Evolutionary conservation across 2,329 filamentous ascomycete species (phyloP).

Genomic region (Cytospora piceicola): DNA sequence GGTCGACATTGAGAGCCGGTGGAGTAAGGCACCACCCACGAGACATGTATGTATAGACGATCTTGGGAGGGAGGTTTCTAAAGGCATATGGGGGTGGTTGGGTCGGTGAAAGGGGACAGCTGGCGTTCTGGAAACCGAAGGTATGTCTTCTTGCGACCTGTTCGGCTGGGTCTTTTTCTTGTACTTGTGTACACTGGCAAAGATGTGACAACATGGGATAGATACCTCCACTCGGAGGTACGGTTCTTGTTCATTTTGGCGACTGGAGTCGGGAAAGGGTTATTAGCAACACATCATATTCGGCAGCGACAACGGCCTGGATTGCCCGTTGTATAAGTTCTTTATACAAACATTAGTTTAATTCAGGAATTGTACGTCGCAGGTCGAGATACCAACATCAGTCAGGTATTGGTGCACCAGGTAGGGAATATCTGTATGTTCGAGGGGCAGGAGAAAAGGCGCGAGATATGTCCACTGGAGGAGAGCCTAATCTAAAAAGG

Average conservation of each 20-base stretch:
- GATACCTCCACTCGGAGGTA: not conserved
- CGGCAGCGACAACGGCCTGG: conserved; percentile 7
- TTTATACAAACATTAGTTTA: not conserved
- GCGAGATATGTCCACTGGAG: too few species aligned
- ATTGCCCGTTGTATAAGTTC: conserved; percentile 9
- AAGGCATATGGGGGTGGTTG: not conserved
- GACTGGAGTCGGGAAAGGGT: not conserved
- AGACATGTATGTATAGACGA: conserved; percentile 1
- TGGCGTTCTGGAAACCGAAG: conserved; percentile 18
- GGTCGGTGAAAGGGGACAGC: not conserved
- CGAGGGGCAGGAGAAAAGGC: too few species aligned
- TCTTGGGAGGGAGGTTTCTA: not conserved
- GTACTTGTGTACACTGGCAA: conserved; percentile 13
- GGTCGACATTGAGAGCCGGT: not conserved
- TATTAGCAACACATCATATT: not conserved
- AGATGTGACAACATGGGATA: not conserved
- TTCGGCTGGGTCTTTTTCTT: not conserved
- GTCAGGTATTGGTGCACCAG: not conserved
- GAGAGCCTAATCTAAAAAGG: not conserved
- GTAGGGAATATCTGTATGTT: too few species aligned
- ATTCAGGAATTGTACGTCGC: too few species aligned
- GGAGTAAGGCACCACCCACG: not conserved
- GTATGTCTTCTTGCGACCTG: conserved; percentile 3
- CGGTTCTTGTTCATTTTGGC: not conserved
- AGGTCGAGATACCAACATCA: not conserved